Evolutionary conservation across 2,329 filamentous ascomycete genomes (phyloP), one percentile per base, ranked within the genome.

Genomic region (Scedosporium boydii): DNA sequence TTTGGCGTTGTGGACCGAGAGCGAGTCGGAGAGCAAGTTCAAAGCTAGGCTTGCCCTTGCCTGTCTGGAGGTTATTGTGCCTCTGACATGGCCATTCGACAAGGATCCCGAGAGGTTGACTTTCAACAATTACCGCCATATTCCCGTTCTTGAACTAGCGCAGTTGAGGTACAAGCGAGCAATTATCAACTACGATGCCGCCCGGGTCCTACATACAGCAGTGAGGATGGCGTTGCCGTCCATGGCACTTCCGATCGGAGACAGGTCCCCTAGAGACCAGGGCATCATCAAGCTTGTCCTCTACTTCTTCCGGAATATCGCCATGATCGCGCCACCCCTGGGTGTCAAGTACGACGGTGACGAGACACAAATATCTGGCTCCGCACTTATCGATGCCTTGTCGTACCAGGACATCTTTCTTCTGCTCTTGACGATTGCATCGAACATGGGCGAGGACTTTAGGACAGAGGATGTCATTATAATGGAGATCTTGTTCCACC

Each of bases 381-480:
- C 92, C 2, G 86, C 90, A 7, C 90, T 91, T 0, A 93, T 98
- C 64, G 90, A 96, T 68, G 89, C 90, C 1, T 96, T 97, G 69
- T 86, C 93, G 44, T 87, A 88, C 66, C 95, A 99, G 73, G 93
- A 97, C 72, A 90, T 96, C 23, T 90, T 98, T 68, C 85, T 91
- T 61, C 81, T 96, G 2, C 76, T 99, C 23, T 78, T 98, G 60
- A 96, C 92, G 0, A 79, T 99, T 58, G 89, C 91, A 12, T 97
- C 93, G 2, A 96, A 93, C 65, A 93, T 97, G 78, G 91, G 90
- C 41, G 92, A 97, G 48, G 93, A 98, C 68, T 99, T 97, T 73
- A 87, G 88, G 65, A 86, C 87, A 16, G 91, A 98, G 68, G 93
- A 98, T 70, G 87, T 93, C 1, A 82, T 92, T n/a, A 75, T 97